Evolutionary conservation across 2,329 filamentous ascomycete genomes (phyloP).

Genomic region (Aspergillus tanneri): DNA sequence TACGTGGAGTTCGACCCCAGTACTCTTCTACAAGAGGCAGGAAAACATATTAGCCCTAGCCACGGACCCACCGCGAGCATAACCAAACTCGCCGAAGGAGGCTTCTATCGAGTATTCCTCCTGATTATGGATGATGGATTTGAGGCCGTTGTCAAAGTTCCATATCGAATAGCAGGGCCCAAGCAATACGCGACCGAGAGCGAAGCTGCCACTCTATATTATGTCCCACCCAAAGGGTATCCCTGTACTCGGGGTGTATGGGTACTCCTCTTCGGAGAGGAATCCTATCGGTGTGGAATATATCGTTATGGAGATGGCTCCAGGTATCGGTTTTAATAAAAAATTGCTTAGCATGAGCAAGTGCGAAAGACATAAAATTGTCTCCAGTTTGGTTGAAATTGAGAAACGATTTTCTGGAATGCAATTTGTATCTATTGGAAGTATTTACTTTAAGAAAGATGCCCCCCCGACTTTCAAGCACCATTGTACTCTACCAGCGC

Average conservation of each 20-base stretch:
- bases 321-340: conserved; percentile 19
- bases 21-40: no score
- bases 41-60: conserved; percentile 13
- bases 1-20: no score
- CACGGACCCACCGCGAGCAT: conserved; percentile 13
- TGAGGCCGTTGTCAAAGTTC: conserved; percentile 16
- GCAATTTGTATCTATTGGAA: conserved; percentile 19
- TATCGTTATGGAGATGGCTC: conserved; percentile 22
- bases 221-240: conserved; percentile 22
- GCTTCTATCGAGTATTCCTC: conserved; percentile 13
- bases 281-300: conserved; percentile 28
- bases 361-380: conserved; percentile 16
- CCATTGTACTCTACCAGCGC: conserved; percentile 13
- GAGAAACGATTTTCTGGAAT: conserved; percentile 21
- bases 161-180: conserved; percentile 10
- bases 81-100: conserved; percentile 7
- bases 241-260: conserved; percentile 23
- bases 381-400: conserved; percentile 21
- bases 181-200: conserved; percentile 22
- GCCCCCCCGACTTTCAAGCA: conserved; percentile 13
- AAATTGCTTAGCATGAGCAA: conserved; percentile 23
- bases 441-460: conserved; percentile 24
- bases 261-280: conserved; percentile 20
- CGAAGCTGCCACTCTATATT: conserved; percentile 25
- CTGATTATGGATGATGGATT: conserved; percentile 17